Evolutionary conservation across 768 basidiomycete genomes (phyloP), one percentile per base, ranked within the genome.

Genomic region (Panus rudis): DNA sequence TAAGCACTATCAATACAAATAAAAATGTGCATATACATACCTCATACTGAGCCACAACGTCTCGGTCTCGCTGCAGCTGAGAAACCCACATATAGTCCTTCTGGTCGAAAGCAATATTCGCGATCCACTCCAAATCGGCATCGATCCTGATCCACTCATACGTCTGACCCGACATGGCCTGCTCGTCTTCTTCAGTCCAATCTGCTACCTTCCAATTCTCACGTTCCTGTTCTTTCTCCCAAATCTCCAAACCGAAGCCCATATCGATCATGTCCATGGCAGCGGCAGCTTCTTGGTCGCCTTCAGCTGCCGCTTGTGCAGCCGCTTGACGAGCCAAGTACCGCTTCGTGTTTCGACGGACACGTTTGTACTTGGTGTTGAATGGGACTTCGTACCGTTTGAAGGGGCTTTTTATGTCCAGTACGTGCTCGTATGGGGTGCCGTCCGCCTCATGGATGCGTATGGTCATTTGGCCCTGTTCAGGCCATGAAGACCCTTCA

Each of bases 61-160:
- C 96, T 48, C 92, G 71, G 63, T 99, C 96, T 43, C 92, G 73
- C 63, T 94, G 91, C 39, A 99, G 68, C 60, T 98, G 96, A 30
- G 84, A 90, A 17, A 94, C 87, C 92, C 93, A 99, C 90, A 94
- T 94, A 57, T 92, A 98, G 67, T 93, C 92, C 32, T 90, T 91
- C 66, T 97, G 92, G 39, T 93, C 87, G 50, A 94, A 98, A 49
- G 80, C 81, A 48, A 97, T 77, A 28, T 75, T 75, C n/a, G 90
- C 86, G 42, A 98, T 87, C 96, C 96, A 99, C 66, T 99, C 96
- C 61, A 96, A 93, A 60, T 99, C 96, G 13, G 96, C 92, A 58
- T 99, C 96, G 75, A 98, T 89, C 49, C 96, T 73, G 46, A 99
- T 98, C 94, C 94, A 99, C 64, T 99, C 96, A 63, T 97, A 99